A percentile compares a stretch with the other conserved stretches of the same genome.
Evolutionary conservation across 2,329 filamentous ascomycete genomes (phyloP).

Genomic region (Ophiocordyceps robertsii): DNA sequence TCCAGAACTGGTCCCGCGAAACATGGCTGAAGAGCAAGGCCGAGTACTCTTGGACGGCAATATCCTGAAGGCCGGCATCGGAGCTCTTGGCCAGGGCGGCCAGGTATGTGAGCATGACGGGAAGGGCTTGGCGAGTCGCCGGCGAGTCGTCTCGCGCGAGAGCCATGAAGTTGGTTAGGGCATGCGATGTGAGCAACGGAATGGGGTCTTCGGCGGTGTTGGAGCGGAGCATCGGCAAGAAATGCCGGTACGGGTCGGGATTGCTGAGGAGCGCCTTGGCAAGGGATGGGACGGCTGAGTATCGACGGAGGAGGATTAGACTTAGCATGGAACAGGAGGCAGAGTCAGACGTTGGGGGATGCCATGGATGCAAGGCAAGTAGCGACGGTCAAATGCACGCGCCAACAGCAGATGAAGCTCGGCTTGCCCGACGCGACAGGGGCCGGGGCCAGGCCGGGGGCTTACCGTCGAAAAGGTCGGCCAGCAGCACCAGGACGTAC

Average conservation of each 20-base stretch:
- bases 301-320: not conserved
- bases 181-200: constrained; percentile 77
- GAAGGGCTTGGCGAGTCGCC: constrained; percentile 64
- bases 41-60: constrained; percentile 86
- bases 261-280: constrained; percentile 64
- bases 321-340: not conserved
- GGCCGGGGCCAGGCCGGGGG: constrained; percentile 1
- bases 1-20: constrained; percentile 78
- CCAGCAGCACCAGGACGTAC: constrained; percentile 82
- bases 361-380: not conserved
- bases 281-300: constrained; percentile 63
- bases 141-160: constrained; percentile 47
- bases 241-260: constrained; percentile 65
- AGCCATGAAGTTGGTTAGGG: constrained; percentile 67
- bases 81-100: constrained; percentile 70
- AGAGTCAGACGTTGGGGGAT: not conserved
- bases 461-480: constrained; percentile 76
- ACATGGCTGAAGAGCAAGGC: constrained; percentile 62
- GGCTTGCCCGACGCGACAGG: no score
- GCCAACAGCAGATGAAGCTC: no score
- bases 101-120: constrained; percentile 74
- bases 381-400: no score
- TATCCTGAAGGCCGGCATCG: constrained; percentile 86
- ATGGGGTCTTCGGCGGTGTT: constrained; percentile 66
- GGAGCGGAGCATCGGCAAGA: constrained; percentile 75